Percentiles rank a stretch among this genome's conserved stretches.
phyloP scores from a whole-genome alignment of 768 basidiomycete species.

The Xerocomellus intermedius region DNA sequence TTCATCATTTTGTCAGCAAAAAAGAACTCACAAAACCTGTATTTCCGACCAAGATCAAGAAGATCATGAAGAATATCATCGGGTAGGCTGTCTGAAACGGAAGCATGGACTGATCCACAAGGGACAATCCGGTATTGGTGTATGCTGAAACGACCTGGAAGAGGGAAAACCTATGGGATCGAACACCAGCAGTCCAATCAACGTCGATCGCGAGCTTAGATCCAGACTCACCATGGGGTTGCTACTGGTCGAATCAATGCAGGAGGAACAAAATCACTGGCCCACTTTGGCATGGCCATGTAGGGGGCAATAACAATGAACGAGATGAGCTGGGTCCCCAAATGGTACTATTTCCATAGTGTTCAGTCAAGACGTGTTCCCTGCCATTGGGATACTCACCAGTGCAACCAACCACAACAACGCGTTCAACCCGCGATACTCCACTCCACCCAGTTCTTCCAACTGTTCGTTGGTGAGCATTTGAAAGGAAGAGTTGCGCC shows the following conservation, averaged over 20 bases:
- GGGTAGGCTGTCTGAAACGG: slow-evolving; percentile 87
- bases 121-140: slow-evolving; percentile 84
- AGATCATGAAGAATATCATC: slow-evolving; percentile 68
- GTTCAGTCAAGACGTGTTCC: neutral
- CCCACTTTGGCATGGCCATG: slow-evolving; percentile 62
- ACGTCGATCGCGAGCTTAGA: neutral
- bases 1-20: neutral
- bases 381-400: slow-evolving; percentile 44
- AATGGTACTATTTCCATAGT: slow-evolving; percentile 61
- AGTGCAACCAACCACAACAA: slow-evolving; percentile 76
- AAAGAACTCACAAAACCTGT: slow-evolving; percentile 81
- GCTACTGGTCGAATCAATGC: slow-evolving; percentile 53
- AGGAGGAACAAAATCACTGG: slow-evolving; percentile 56
- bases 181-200: neutral
- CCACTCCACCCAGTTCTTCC: slow-evolving; percentile 92
- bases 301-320: slow-evolving; percentile 83
- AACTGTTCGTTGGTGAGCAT: slow-evolving; percentile 74
- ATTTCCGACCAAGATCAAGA: slow-evolving; percentile 88
- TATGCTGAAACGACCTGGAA: slow-evolving; percentile 88
- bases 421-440: slow-evolving; percentile 81
- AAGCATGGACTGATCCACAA: slow-evolving; percentile 88
- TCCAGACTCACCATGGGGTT: slow-evolving; percentile 57
- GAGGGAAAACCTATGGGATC: slow-evolving; percentile 63
- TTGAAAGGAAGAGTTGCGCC: slow-evolving; percentile 74
- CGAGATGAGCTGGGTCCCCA: slow-evolving; percentile 63